Conservation (phyloP, 1,284 basidiomycete species). For the Trichosporon sp. region DNA sequence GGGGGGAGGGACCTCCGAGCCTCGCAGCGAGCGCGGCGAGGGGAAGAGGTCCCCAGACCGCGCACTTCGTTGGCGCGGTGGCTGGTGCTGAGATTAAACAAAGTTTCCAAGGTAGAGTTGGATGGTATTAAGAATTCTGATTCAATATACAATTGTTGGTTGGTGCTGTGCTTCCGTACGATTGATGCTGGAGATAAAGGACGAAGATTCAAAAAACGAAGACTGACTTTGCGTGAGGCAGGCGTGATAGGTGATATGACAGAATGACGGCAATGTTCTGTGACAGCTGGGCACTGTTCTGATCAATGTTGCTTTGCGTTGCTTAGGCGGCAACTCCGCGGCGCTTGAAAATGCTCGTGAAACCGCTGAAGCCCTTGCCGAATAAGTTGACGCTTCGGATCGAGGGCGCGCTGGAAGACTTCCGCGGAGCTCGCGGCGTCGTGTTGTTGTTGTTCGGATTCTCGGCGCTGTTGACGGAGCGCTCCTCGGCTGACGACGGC, state of each 20-base stretch:
- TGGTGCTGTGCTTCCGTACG: not conserved
- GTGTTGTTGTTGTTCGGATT: slow-evolving; percentile 1
- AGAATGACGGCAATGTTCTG: too few relatives aligned
- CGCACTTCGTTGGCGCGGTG: not conserved
- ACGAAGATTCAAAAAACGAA: not conserved
- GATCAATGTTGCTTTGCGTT: not conserved
- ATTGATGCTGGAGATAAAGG: not conserved
- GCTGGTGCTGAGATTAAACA: not conserved
- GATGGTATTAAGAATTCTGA: too few relatives aligned
- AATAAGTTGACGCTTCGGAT: not conserved
- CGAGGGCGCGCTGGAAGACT: not conserved
- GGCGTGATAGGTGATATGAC: too few relatives aligned
- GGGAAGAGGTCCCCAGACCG: not conserved
- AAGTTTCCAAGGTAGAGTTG: not conserved
- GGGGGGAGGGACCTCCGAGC: too few relatives aligned
- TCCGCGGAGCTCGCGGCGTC: not conserved
- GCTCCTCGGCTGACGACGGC: slow-evolving; percentile 10
- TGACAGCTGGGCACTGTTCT: too few relatives aligned
- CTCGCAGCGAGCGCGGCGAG: too few relatives aligned
- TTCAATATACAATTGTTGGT: not conserved
- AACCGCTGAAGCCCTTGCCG: not conserved
- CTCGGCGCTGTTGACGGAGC: slow-evolving; percentile 1
- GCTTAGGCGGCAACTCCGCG: slow-evolving; percentile 10
- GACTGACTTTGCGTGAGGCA: too few relatives aligned
- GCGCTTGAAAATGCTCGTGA: slow-evolving; percentile 17